Evolutionary conservation across 78 protist genomes (phyloP).

Genomic region (Dictyostelium purpureum): DNA sequence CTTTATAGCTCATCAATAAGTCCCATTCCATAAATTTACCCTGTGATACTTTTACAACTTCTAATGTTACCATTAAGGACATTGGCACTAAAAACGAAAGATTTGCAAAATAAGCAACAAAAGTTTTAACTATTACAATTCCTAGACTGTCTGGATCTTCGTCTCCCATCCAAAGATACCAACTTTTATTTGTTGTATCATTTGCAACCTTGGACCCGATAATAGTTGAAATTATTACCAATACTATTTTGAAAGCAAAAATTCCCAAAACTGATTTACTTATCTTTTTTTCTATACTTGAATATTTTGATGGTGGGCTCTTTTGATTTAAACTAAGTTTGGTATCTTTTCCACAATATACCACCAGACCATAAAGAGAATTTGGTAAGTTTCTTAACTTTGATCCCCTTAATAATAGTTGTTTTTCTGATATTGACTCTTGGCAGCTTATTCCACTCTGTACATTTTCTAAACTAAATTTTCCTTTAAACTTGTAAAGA

Average conservation of each 20-base stretch:
- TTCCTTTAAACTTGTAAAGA: conserved; percentile 21
- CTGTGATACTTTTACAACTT: conserved; percentile 56
- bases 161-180: conserved; percentile 32
- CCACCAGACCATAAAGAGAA: conserved; percentile 57
- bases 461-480: not conserved
- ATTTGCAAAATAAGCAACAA: conserved; percentile 61
- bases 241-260: not conserved
- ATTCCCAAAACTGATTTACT: conserved; percentile 61
- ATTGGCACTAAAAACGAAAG: conserved; percentile 43
- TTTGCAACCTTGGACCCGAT: not conserved
- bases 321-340: conserved; percentile 30
- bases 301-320: conserved; percentile 43
- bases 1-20: not conserved
- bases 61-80: conserved; percentile 71
- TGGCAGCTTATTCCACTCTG: not conserved
- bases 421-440: not conserved
- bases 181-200: not conserved
- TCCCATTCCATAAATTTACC: conserved; percentile 27
- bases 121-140: conserved; percentile 5
- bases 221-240: conserved; percentile 7
- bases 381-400: conserved; percentile 54
- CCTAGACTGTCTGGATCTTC: not conserved
- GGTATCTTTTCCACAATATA: conserved; percentile 71
- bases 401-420: conserved; percentile 1
- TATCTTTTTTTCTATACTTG: conserved; percentile 29